phyloP scores from a whole-genome alignment of 2,329 filamentous ascomycete species.

The Magnaporthales sp. region DNA sequence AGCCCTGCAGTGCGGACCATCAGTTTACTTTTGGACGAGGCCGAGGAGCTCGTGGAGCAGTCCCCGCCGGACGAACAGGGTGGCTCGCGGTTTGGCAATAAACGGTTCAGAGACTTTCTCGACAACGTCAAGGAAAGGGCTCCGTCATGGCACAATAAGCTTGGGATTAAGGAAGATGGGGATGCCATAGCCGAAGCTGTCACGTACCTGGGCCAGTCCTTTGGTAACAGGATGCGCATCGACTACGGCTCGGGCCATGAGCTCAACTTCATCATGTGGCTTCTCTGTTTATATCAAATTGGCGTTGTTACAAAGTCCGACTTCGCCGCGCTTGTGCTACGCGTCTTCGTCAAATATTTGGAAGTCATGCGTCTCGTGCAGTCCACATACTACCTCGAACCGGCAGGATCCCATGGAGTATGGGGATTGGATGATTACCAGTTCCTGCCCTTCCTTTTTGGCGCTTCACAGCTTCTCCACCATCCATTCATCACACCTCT shows the following conservation, averaged over 20 bases:
- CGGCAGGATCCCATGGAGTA: slow-evolving; percentile 91
- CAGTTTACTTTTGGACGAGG: slow-evolving; percentile 59
- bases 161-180: slow-evolving; percentile 30
- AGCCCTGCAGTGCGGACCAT: slow-evolving; percentile 55
- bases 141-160: slow-evolving; percentile 50
- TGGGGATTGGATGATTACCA: slow-evolving; percentile 98
- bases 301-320: slow-evolving; percentile 52
- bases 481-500: slow-evolving; percentile 74
- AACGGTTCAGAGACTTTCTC: slow-evolving; percentile 76
- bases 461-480: slow-evolving; percentile 78
- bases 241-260: slow-evolving; percentile 98
- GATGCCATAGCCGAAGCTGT: slow-evolving; percentile 61
- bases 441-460: slow-evolving; percentile 92
- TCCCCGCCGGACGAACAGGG: slow-evolving; percentile 79
- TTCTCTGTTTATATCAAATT: slow-evolving; percentile 86
- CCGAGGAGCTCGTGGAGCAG: slow-evolving; percentile 55
- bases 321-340: slow-evolving; percentile 66
- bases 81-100: slow-evolving; percentile 91
- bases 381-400: slow-evolving; percentile 90
- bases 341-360: slow-evolving; percentile 77
- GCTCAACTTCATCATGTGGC: slow-evolving; percentile 93
- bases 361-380: slow-evolving; percentile 81
- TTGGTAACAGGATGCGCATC: slow-evolving; percentile 79
- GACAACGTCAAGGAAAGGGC: slow-evolving; percentile 54
- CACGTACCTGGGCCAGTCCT: slow-evolving; percentile 72